A percentile compares a stretch with the other conserved stretches of the same genome.
These are phyloP conservation scores for Discostella stelligera DNA, from an alignment of 352 stramenopile genomes.

Conservation along the genomic window DNA sequence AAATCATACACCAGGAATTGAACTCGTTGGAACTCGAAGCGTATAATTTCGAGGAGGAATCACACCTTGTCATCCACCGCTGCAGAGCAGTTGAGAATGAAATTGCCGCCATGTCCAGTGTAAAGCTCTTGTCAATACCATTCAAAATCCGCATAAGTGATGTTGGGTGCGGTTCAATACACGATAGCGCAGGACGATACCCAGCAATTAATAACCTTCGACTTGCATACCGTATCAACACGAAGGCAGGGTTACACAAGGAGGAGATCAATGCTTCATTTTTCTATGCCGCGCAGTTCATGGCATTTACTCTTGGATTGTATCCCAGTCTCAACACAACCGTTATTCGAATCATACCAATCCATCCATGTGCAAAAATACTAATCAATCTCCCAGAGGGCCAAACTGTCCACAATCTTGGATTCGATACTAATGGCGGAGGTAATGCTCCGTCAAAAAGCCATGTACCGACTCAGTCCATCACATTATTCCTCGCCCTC, in stretches of 20 bases:
- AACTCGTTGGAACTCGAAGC: slow-evolving; percentile 42
- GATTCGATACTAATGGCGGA: slow-evolving; percentile 19
- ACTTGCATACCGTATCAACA: slow-evolving; percentile 37
- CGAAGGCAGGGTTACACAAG: slow-evolving; percentile 21
- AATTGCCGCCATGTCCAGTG: slow-evolving; percentile 31
- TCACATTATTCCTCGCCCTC: slow-evolving; percentile 30
- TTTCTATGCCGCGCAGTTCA: slow-evolving; percentile 38
- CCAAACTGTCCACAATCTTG: slow-evolving; percentile 43
- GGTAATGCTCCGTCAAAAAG: background rate
- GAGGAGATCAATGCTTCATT: slow-evolving; percentile 48
- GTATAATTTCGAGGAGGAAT: slow-evolving; percentile 38
- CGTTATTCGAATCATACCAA: slow-evolving; percentile 36
- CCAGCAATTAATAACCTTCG: slow-evolving; percentile 47
- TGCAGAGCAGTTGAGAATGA: slow-evolving; percentile 27
- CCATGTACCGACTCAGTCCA: slow-evolving; percentile 25
- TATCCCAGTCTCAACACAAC: slow-evolving; percentile 29
- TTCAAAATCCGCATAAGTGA: slow-evolving; percentile 30
- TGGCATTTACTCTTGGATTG: slow-evolving; percentile 32
- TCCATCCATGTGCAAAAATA: slow-evolving; percentile 46
- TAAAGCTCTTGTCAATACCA: slow-evolving; percentile 38
- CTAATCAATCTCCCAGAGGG: slow-evolving; percentile 23
- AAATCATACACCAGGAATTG: slow-evolving; percentile 27
- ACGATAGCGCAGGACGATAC: slow-evolving; percentile 7
- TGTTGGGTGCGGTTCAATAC: background rate
- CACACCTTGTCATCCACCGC: slow-evolving; percentile 30